Evolutionary conservation across 2,329 filamentous ascomycete genomes (phyloP).

Genomic region (Chaetomium sp.): DNA sequence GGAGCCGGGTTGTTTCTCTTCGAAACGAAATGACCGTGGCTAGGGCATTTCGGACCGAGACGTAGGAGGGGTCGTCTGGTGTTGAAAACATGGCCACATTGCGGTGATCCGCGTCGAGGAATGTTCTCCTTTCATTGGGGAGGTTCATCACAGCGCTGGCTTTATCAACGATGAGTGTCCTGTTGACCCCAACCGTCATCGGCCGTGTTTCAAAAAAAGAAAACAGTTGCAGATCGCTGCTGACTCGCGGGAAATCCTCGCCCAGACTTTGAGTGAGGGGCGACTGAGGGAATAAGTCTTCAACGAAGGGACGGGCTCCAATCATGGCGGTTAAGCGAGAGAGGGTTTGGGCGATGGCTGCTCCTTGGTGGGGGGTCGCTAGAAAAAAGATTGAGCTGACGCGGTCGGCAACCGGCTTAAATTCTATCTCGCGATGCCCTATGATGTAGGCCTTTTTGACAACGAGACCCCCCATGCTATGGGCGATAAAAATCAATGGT

Average conservation of each 20-base stretch:
- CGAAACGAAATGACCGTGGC: constrained; percentile 10
- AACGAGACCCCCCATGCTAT: constrained; percentile 36
- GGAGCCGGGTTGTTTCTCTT: not conserved
- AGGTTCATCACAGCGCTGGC: constrained; percentile 26
- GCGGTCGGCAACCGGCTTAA: constrained; percentile 18
- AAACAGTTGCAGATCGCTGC: constrained; percentile 22
- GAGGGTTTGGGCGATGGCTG: constrained; percentile 25
- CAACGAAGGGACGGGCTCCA: constrained; percentile 26
- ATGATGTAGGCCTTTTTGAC: constrained; percentile 33
- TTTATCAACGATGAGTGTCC: constrained; percentile 29
- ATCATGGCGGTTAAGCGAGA: constrained; percentile 21
- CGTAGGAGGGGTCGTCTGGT: constrained; percentile 23
- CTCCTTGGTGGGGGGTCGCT: constrained; percentile 32
- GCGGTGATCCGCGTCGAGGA: constrained; percentile 29
- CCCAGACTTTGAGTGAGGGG: constrained; percentile 27
- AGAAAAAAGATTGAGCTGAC: constrained; percentile 32
- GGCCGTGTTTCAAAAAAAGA: constrained; percentile 31
- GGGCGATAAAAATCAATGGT: constrained; percentile 30
- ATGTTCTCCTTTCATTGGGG: constrained; percentile 24
- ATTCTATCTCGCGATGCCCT: constrained; percentile 21
- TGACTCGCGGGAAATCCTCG: constrained; percentile 29
- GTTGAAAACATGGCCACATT: constrained; percentile 26
- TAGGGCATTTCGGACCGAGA: constrained; percentile 25
- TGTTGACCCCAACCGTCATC: constrained; percentile 22
- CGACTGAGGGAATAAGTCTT: constrained; percentile 27